Evolutionary conservation across 208 protist species (phyloP).

Genomic region (Trypanosomatidae sp.): DNA sequence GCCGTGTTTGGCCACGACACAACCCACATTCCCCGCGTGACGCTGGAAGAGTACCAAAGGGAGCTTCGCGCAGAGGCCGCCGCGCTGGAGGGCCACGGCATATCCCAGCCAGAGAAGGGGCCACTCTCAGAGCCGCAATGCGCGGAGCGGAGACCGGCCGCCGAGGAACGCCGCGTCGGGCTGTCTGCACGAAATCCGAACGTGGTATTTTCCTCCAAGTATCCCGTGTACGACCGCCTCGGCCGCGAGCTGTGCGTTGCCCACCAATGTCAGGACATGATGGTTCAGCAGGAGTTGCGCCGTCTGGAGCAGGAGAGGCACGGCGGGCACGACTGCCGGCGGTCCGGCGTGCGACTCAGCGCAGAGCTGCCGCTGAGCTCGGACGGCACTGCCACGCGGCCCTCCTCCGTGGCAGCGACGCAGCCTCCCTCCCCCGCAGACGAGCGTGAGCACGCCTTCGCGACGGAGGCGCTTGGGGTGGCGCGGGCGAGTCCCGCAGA

Average conservation of each 20-base stretch:
- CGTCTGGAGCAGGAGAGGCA: constrained; percentile 37
- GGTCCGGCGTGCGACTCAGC: constrained; percentile 74
- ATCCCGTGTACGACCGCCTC: constrained; percentile 68
- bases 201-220: constrained; percentile 72
- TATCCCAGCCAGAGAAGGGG: no score
- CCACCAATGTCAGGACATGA: constrained; percentile 77
- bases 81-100: constrained; percentile 1
- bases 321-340: constrained; percentile 29
- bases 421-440: not conserved
- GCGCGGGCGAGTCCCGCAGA: constrained; percentile 16
- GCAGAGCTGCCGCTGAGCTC: constrained; percentile 40
- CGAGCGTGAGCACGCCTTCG: constrained; percentile 10
- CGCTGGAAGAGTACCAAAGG: constrained; percentile 53
- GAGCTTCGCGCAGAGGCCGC: constrained; percentile 59
- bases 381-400: no score
- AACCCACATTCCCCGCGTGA: constrained; percentile 69
- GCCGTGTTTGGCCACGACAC: constrained; percentile 74
- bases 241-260: constrained; percentile 78
- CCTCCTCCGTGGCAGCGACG: constrained; percentile 15
- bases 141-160: no score
- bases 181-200: constrained; percentile 61
- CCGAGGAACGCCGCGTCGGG: constrained; percentile 39
- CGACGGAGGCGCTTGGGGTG: constrained; percentile 13
- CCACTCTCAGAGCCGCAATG: no score
- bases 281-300: constrained; percentile 57